These are phyloP conservation scores for Antitrichia curtipendula DNA, from an alignment of 225 moss, liverwort and hornwort genomes.

Conservation along the genomic window DNA sequence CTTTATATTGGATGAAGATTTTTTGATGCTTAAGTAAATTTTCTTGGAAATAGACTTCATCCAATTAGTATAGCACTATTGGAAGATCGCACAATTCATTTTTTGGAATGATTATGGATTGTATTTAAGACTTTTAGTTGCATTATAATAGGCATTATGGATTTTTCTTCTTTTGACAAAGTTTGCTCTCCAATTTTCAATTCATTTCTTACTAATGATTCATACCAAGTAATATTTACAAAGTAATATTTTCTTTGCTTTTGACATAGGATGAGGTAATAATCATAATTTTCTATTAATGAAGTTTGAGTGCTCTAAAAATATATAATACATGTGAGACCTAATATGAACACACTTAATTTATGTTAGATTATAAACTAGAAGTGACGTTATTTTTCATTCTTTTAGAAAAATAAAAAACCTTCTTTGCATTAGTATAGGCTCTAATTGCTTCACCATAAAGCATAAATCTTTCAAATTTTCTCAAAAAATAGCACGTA, in stretches of 20 bases:
- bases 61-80: rapidly evolving
- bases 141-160: background rate
- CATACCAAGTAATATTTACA: background rate
- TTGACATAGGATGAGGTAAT: background rate
- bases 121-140: background rate
- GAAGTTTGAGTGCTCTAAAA: background rate
- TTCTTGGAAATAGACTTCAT: background rate
- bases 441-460: rapidly evolving
- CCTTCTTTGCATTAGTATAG: rapidly evolving
- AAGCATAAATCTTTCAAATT: rapidly evolving
- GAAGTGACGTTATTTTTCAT: background rate
- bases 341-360: background rate
- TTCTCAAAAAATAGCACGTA: rapidly evolving
- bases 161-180: background rate
- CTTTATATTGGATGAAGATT: too few relatives aligned
- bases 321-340: background rate
- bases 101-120: rapidly evolving
- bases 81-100: rapidly evolving
- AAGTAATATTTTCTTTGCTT: background rate
- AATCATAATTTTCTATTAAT: background rate
- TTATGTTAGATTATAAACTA: background rate
- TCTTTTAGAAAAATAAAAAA: background rate
- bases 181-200: background rate
- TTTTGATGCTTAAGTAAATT: too few relatives aligned
- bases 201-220: background rate